A percentile compares a stretch with the other conserved stretches of the same genome.
These are phyloP conservation scores for Myxozyma udenii DNA, from an alignment of 805 yeast species.

Conservation along the genomic window DNA sequence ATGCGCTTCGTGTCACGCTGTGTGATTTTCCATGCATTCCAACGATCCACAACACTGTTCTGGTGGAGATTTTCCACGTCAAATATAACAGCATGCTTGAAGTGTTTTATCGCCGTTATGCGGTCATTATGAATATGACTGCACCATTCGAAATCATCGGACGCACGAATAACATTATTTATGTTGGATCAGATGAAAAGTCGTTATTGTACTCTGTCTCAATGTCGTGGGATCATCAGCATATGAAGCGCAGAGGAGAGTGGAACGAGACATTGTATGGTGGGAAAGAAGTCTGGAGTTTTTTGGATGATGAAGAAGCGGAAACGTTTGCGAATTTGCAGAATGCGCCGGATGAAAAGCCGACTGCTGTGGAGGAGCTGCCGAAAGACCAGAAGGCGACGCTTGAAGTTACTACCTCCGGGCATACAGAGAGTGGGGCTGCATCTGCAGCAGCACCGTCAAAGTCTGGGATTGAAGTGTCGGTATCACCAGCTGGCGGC, in stretches of 20 bases:
- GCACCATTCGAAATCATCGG: conserved; percentile 17
- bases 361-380: neutral
- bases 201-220: conserved; percentile 13
- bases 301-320: neutral
- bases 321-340: neutral
- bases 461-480: too few species aligned
- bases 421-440: too few species aligned
- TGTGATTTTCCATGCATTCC: conserved; percentile 22
- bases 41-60: conserved; percentile 19
- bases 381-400: neutral
- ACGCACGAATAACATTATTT: conserved; percentile 11
- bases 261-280: conserved; percentile 16
- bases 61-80: conserved; percentile 7
- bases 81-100: conserved; percentile 6
- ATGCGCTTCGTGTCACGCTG: conserved; percentile 15
- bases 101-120: conserved; percentile 11
- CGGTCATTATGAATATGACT: conserved; percentile 12
- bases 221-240: conserved; percentile 7
- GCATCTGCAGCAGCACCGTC: too few species aligned
- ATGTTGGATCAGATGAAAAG: conserved; percentile 16
- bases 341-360: neutral
- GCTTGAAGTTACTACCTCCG: neutral
- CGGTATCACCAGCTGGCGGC: too few species aligned
- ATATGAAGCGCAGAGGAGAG: conserved; percentile 2
- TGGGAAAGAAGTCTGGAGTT: conserved; percentile 9